Percentiles rank a stretch among this genome's conserved stretches.
phyloP scores from a whole-genome alignment of 306 rosid genomes.

The Cucurbita maxima region DNA sequence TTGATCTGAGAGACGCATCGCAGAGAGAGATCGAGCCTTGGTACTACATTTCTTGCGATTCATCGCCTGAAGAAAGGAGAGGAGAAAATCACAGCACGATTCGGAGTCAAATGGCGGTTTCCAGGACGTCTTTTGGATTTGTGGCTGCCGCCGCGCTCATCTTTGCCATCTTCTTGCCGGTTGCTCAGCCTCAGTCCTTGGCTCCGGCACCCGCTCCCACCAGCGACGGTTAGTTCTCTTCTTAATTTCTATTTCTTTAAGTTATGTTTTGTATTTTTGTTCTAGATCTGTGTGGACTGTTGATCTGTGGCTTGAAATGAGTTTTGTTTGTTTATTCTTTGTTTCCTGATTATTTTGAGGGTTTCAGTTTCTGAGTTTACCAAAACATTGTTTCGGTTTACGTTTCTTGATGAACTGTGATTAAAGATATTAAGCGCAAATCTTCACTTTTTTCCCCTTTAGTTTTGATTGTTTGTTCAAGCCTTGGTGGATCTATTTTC shows the following conservation, averaged over 20 bases:
- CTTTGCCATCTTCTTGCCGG: slow-evolving; percentile 27
- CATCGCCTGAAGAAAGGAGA: neutral
- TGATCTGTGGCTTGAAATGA: neutral
- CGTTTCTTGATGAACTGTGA: neutral
- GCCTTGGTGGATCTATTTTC: neutral
- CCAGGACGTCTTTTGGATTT: slow-evolving; percentile 21
- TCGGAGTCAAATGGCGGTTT: slow-evolving; percentile 15
- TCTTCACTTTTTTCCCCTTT: neutral
- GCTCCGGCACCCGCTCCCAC: slow-evolving; percentile 59
- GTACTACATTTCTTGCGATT: neutral
- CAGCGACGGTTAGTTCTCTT: slow-evolving; percentile 40
- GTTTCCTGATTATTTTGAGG: slow-evolving; percentile 17
- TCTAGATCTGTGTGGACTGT: slow-evolving; percentile 9
- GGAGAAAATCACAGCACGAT: neutral
- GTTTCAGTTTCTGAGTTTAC: too few relatives aligned
- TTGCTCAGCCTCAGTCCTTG: slow-evolving; percentile 29
- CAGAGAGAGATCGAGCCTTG: slow-evolving; percentile 21
- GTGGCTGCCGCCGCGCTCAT: slow-evolving; percentile 27
- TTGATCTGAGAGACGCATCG: slow-evolving; percentile 12
- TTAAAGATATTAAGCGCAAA: neutral
- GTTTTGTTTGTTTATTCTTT: neutral
- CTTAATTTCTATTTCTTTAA: neutral
- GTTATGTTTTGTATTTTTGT: neutral
- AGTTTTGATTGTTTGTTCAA: neutral
- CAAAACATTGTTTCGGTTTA: neutral